Percentiles rank a stretch among this genome's conserved stretches.
phyloP scores from a whole-genome alignment of 2,329 filamentous ascomycete genomes.

The Colletotrichum sp. region DNA sequence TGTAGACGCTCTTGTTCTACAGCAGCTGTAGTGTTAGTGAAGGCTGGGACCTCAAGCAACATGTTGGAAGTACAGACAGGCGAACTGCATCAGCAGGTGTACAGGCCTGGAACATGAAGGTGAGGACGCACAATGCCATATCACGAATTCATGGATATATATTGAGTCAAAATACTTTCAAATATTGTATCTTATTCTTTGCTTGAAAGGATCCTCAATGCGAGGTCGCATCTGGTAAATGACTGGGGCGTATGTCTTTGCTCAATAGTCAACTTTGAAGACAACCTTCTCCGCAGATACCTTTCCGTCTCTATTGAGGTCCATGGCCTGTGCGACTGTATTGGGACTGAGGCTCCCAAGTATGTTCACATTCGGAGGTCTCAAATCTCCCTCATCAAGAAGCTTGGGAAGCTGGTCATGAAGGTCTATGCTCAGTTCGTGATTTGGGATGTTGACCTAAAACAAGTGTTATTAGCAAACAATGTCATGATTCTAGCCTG shows the following conservation, averaged over 20 bases:
- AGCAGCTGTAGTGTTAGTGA: background rate
- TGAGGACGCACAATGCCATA: background rate
- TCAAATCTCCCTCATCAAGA: background rate
- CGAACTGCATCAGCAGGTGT: background rate
- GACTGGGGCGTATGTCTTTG: background rate
- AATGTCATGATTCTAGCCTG: background rate
- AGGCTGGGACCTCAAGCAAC: background rate
- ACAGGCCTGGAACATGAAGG: background rate
- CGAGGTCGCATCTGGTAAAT: background rate
- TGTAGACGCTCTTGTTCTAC: background rate
- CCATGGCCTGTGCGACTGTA: background rate
- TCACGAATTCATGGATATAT: accelerated
- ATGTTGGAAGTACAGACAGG: background rate
- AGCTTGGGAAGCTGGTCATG: background rate
- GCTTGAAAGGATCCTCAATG: accelerated
- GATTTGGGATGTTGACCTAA: background rate
- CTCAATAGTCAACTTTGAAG: background rate
- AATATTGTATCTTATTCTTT: background rate
- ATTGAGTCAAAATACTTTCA: background rate
- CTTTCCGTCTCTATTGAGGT: background rate
- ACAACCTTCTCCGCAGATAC: background rate
- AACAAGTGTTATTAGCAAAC: background rate
- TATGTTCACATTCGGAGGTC: background rate
- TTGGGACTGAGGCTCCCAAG: background rate
- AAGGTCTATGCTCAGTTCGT: background rate